These are phyloP conservation scores for Leptographium lundbergii DNA, from an alignment of 2,329 filamentous ascomycete species.

Conservation along the genomic window DNA sequence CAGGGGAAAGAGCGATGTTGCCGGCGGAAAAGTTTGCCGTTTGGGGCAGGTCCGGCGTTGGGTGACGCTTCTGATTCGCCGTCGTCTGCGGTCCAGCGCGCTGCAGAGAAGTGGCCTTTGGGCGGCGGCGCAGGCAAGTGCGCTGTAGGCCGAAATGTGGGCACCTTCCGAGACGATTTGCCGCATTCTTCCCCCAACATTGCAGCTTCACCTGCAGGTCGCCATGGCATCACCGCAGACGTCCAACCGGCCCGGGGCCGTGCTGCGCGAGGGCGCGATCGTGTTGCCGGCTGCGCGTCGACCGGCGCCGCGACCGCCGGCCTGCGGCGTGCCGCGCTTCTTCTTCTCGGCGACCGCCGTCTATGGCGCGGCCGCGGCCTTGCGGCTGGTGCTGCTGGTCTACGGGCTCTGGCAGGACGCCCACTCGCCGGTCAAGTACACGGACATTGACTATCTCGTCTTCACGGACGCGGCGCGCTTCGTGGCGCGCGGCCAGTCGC, in stretches of 20 bases:
- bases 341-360: constrained; percentile 31
- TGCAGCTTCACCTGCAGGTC: no score
- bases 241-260: no score
- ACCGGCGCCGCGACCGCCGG: no score
- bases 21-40: background rate
- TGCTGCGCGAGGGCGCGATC: no score
- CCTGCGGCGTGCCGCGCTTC: constrained; percentile 15
- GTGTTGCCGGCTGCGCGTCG: no score
- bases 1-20: background rate
- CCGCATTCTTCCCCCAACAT: no score
- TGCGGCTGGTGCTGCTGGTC: constrained; percentile 63
- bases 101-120: no score
- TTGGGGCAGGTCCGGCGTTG: background rate
- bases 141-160: no score
- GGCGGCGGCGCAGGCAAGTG: no score
- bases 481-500: constrained; percentile 48
- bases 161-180: no score
- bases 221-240: no score
- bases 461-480: constrained; percentile 91
- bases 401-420: constrained; percentile 92
- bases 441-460: constrained; percentile 96
- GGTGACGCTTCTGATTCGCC: background rate
- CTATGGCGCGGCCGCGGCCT: constrained; percentile 43
- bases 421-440: constrained; percentile 88
- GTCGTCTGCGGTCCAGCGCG: no score